Evolutionary conservation across 176 grass and related monocot genomes (phyloP), one percentile per base, ranked within the genome.

Genomic region (Olyra latifolia): DNA sequence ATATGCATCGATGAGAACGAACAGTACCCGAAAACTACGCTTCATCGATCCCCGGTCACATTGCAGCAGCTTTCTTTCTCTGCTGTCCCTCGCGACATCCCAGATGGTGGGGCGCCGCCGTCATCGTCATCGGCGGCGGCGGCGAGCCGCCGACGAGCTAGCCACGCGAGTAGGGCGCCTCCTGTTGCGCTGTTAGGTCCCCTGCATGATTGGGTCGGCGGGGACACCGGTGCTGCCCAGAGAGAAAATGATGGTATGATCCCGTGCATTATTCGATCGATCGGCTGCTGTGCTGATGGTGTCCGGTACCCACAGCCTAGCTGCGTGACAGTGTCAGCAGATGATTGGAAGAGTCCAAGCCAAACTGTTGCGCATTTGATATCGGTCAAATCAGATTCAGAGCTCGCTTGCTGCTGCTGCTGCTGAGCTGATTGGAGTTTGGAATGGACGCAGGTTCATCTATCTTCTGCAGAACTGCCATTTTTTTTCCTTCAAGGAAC

Each of bases 201-300:
- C 17, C 42, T 62, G 6, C 43, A 60, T 71, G 68, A 84, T 84
- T 42, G 59, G 30, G 74, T 64, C n/a, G 6, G n/a, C n/a, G 61
- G 65, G 43, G 55, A 77, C 44, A 56, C 55, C 38, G 60, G 61
- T 25, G 75, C 68, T 35, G 75, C 68, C 74, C 68, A 61, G 45
- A 20, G 74, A 24, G 68, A 66, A 39, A 71, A 74, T 30, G 75
- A 73, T n/a, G n/a, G n/a, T 35, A 35, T 4, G 32, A 35, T 84
- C 73, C 10, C 74, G 68, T 62, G 60, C 74, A 83, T 79, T 1
- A 66, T 83, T 88, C 42, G 28, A 59, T 63, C 13, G 24, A 53
- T 8, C 46, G 7, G 24, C 55, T n/a, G n/a, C 85, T 43, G n/a
- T 17, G 15, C 72, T 16, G 55, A 54, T 66, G 45, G 30, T 46